Evolutionary conservation across 345 rosid genomes (phyloP), one percentile per base, ranked within the genome.

Genomic region (Sisymbrium irio): DNA sequence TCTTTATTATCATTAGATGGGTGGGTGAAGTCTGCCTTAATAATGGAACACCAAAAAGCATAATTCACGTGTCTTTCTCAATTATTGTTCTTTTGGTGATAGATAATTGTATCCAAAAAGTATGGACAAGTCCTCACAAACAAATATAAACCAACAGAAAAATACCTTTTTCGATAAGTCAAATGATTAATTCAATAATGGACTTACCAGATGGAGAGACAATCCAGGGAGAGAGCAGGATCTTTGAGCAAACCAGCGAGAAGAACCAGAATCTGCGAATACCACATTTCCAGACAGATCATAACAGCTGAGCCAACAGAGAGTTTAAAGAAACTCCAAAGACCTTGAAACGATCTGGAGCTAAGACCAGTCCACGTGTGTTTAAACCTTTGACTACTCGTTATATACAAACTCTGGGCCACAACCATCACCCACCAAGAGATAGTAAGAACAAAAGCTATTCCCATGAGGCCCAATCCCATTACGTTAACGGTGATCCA

Each of bases 401-500:
- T 54, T 14, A 54, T 54, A 28, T 54, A 54, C 37, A 54, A 14
- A 54, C 6, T 3, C 59, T 54, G 59, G 11, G 59, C 59, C 37
- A 54, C 37, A 8, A 54, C 59, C 36, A 54, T 54, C 4, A 28
- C 36, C 59, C 59, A 54, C 59, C 59, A 54, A 8, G 37, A 54
- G 37, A 54, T 9, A 14, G 59, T 54, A 2, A 54, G 59, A 14
- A 54, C 59, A 28, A 10, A 54, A 28, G 59, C 59, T 36, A 54
- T 54, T 54, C 37, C 59, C 18, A 54, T 28, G 7, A 54, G 19
- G 1, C 37, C 58, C 11, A 28, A 0, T 11, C 37, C 37, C 37
- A 54, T 37, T 42, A 76, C 51, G 65, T 78, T 78, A 33, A 85
- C 83, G 3, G 72, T 81, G 4, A 81, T 27, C 93, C 93, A 89